phyloP scores from a whole-genome alignment of 495 filamentous ascomycete species.

The Lindgomyces ingoldianus region DNA sequence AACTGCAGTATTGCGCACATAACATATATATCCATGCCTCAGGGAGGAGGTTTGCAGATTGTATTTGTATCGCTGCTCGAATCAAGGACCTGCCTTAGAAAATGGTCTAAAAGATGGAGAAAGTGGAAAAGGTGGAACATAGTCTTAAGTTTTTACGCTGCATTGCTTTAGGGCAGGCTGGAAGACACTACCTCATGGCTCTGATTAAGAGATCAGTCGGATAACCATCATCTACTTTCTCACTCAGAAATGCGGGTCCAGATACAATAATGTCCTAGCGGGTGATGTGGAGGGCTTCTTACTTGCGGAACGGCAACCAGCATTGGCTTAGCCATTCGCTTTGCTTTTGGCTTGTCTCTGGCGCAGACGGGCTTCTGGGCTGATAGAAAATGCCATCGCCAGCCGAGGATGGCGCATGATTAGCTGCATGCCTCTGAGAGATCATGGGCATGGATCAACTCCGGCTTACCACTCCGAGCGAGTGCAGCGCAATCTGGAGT shows the following conservation, averaged over 20 bases:
- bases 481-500: no score
- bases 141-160: no score
- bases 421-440: conserved; percentile 1
- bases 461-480: no score
- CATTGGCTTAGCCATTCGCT: neutral
- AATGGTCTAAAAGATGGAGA: no score
- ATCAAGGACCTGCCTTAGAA: no score
- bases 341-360: neutral
- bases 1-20: neutral
- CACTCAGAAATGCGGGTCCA: neutral
- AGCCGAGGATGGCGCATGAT: neutral
- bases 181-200: neutral
- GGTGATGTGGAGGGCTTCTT: neutral
- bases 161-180: no score
- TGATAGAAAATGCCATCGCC: neutral
- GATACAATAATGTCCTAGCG: neutral
- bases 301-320: neutral
- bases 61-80: neutral
- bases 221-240: neutral
- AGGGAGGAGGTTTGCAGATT: neutral
- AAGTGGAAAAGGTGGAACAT: no score
- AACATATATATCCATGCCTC: neutral
- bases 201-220: neutral
- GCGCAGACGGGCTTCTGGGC: neutral
- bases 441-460: no score